Percentiles rank a stretch among this genome's conserved stretches.
phyloP scores from a whole-genome alignment of 2,329 filamentous ascomycete genomes.

The Fusarium sp. region DNA sequence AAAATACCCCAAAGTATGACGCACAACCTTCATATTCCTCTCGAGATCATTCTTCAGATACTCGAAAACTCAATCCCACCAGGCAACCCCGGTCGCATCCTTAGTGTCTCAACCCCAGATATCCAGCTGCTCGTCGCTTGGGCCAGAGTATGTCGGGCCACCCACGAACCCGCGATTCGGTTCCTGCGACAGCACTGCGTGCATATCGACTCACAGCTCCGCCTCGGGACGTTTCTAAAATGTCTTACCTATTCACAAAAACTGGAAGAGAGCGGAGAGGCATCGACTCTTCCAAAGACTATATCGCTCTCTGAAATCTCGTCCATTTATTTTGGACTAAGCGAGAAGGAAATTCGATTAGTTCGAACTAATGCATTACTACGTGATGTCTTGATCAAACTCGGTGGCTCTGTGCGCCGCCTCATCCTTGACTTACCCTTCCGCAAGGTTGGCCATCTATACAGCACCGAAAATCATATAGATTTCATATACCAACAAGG shows the following conservation, averaged over 20 bases:
- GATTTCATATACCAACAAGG: constrained; percentile 5
- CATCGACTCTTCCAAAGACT: constrained; percentile 8
- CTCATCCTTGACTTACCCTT: constrained; percentile 33
- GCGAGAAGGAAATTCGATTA: constrained; percentile 1
- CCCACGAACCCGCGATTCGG: constrained; percentile 14
- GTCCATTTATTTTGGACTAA: constrained; percentile 29
- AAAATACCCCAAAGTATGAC: neutral
- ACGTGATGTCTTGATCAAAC: constrained; percentile 12
- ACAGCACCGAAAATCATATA: constrained; percentile 11
- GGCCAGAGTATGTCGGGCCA: constrained; percentile 31
- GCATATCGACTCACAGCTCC: constrained; percentile 11
- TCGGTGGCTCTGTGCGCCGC: constrained; percentile 25
- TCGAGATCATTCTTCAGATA: constrained; percentile 35
- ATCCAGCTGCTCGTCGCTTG: constrained; percentile 30
- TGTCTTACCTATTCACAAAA: constrained; percentile 2
- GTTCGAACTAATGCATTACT: neutral
- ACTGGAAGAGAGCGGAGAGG: neutral
- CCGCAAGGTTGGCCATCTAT: constrained; percentile 14
- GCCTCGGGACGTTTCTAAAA: constrained; percentile 11
- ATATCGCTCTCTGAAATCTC: constrained; percentile 9
- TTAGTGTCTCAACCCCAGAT: constrained; percentile 12
- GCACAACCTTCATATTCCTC: constrained; percentile 8
- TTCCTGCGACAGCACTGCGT: constrained; percentile 33
- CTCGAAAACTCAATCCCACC: constrained; percentile 19
- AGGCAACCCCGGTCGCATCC: constrained; percentile 19